Conservation (phyloP, 352 stramenopile species). For the Thraustotheca clavata region DNA sequence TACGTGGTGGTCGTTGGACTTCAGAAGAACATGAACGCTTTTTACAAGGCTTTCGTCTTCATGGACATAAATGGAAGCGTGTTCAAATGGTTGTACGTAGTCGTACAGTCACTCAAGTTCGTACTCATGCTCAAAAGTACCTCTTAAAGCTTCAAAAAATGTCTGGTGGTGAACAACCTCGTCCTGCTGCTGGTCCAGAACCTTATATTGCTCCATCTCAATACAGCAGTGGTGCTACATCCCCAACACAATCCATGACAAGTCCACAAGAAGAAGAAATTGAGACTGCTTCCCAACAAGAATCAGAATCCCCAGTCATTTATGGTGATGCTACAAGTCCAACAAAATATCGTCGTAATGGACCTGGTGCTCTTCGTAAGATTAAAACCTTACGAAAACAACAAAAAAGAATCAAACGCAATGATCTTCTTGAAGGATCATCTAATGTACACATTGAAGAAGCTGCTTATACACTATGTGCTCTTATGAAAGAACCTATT, state of each 20-base stretch:
- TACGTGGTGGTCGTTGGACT: constrained; percentile 76
- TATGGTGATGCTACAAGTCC: background rate
- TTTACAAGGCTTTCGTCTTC: constrained; percentile 73
- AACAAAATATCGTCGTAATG: background rate
- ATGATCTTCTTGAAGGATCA: background rate
- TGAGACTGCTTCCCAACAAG: background rate
- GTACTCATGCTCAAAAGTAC: constrained; percentile 84
- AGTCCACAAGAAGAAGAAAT: background rate
- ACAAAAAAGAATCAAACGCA: background rate
- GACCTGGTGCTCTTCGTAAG: background rate
- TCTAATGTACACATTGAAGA: constrained; percentile 12
- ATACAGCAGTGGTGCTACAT: constrained; percentile 15
- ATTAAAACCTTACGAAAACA: background rate
- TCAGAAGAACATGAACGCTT: constrained; percentile 83
- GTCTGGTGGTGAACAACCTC: constrained; percentile 57
- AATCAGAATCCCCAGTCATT: background rate
- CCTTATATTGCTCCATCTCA: background rate
- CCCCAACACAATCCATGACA: constrained; percentile 9
- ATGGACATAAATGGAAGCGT: constrained; percentile 87
- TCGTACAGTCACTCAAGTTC: constrained; percentile 81
- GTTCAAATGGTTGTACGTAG: constrained; percentile 83
- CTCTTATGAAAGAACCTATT: constrained; percentile 16
- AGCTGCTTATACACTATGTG: constrained; percentile 20
- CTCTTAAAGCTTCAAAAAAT: constrained; percentile 85
- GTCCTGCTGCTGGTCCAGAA: background rate